Base-by-base conservation (phyloP, 768 basidiomycete genomes). In the Tephrocybe sp. region DNA sequence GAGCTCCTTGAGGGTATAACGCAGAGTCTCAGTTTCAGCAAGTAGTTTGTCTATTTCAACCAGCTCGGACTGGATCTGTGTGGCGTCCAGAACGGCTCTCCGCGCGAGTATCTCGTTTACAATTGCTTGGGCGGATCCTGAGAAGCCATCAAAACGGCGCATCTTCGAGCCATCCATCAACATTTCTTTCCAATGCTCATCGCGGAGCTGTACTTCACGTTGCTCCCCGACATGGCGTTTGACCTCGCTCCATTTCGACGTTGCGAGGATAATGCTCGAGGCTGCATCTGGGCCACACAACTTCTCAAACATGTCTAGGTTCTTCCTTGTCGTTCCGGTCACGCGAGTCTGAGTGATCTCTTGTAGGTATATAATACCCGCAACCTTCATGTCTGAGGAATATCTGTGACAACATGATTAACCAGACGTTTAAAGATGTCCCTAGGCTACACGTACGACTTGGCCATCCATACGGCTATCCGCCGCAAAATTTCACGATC, bases 221-320 rank as follows among this genome's bases (percentile, higher is more conserved):
- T 38, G 39, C 20, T 54, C 34, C 4, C 66, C 70, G 4, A 59
- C 52, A 0, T 23, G 36, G 3, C n/a, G 31, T 0, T 57, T 57
- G 13, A 68, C 56, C 35, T 61, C 60, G 52, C 67, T 67, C 72
- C 72, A 75, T 66, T 70, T 72, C 13, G 72, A 72, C 20, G 55
- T 56, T 17, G 52, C 30, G 10, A 56, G 55, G 23, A 53, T 49
- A 22, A 56, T 53, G 42, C 49, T 45, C 6, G 39, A 34, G 16
- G 38, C 42, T 17, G 55, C 52, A 5, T 49, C 34, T 16, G 48
- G 44, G n/a, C 55, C 55, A 19, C 55, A 56, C 13, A 56, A 23
- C 30, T 56, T 56, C 35, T 49, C 53, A 8, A 63, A 48, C 16
- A 49, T 49, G 11, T 56, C 44, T 14, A 63, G 30, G 32, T 62